Conservation (phyloP, 2,329 filamentous ascomycete genomes). For the Erysiphe neolycopersici region DNA sequence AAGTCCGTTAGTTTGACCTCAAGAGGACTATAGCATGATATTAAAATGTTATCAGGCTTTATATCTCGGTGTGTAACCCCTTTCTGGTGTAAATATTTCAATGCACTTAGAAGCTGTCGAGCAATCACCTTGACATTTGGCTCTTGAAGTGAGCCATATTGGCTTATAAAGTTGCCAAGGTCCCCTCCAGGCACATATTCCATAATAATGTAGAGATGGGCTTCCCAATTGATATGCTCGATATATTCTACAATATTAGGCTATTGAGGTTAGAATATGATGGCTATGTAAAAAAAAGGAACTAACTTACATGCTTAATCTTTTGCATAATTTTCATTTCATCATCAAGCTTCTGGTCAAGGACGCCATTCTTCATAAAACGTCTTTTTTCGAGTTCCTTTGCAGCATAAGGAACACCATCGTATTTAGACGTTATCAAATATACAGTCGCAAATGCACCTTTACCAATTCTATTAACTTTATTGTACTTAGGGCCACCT, state of each 20-base stretch:
- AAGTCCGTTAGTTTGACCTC: slow-evolving; percentile 87
- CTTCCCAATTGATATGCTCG: slow-evolving; percentile 59
- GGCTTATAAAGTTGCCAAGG: slow-evolving; percentile 43
- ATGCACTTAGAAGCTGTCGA: slow-evolving; percentile 48
- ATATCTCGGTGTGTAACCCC: slow-evolving; percentile 96
- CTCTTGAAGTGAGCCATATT: slow-evolving; percentile 37
- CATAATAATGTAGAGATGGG: slow-evolving; percentile 88
- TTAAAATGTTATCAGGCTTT: slow-evolving; percentile 92
- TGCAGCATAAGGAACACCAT: slow-evolving; percentile 63
- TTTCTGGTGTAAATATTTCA: slow-evolving; percentile 63
- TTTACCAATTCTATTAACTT: slow-evolving; percentile 58
- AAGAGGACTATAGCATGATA: slow-evolving; percentile 45
- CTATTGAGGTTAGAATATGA: slow-evolving; percentile 15
- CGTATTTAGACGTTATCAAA: slow-evolving; percentile 61
- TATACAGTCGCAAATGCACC: slow-evolving; percentile 91
- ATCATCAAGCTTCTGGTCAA: slow-evolving; percentile 82
- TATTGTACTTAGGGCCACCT: slow-evolving; percentile 64
- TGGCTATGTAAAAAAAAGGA: not conserved
- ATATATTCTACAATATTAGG: slow-evolving; percentile 79
- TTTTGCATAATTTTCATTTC: slow-evolving; percentile 91
- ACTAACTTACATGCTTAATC: slow-evolving; percentile 45
- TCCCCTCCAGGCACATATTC: slow-evolving; percentile 70
- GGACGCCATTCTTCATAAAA: slow-evolving; percentile 74
- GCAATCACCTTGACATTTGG: slow-evolving; percentile 43
- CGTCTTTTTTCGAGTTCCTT: slow-evolving; percentile 86